Evolutionary conservation across 2,329 filamentous ascomycete genomes (phyloP), one percentile per base, ranked within the genome.

Genomic region (Paramyrothecium roridum): DNA sequence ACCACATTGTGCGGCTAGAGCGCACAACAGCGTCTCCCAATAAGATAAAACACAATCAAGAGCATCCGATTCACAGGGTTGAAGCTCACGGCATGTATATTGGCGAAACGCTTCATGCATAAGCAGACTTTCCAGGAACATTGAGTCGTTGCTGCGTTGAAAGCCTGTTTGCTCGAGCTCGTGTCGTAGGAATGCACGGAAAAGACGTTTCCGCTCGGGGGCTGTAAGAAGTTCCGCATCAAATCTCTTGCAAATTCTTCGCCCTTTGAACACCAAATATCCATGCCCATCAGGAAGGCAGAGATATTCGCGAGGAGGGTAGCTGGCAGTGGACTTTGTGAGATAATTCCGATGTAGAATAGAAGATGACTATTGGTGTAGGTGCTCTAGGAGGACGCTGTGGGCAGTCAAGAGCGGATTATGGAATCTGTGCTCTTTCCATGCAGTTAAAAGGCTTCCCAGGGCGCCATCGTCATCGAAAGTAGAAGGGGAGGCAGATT

Each of bases 321-420:
- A 56, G 11, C 50, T 30, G 7, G 60, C 52, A 1, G 52, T 61
- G 4, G 54, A 57, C 56, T 61, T 62, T 11, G 53, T 59, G 4
- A 61, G 6, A 11, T 61, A 61, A 11, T 61, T 21, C 59, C 60
- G 10, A 56, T 52, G 1, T 59, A 33, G 2, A 56, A 3, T 1
- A 62, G 20, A 3, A 62, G 46, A 17, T 21, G 52, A 2, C 3
- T 16, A 3, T 22, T 30, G 47, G 2, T 53, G 12, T 2, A 62
- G 40, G 2, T 53, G 3, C 2, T 12, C 3, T 3, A 54, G 21
- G 12, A 56, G 54, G 1, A 2, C 12, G 22, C 30, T 3, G 43
- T 57, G 6, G 6, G 17, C 1, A 1, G 12, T 30, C 7, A 55
- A 22, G 22, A 52, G 2, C 3, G 57, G 55, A 49, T 59, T 7